Evolutionary conservation across 2,329 filamentous ascomycete genomes (phyloP).

Genomic region (Chrysoporthe deuterocubensis): DNA sequence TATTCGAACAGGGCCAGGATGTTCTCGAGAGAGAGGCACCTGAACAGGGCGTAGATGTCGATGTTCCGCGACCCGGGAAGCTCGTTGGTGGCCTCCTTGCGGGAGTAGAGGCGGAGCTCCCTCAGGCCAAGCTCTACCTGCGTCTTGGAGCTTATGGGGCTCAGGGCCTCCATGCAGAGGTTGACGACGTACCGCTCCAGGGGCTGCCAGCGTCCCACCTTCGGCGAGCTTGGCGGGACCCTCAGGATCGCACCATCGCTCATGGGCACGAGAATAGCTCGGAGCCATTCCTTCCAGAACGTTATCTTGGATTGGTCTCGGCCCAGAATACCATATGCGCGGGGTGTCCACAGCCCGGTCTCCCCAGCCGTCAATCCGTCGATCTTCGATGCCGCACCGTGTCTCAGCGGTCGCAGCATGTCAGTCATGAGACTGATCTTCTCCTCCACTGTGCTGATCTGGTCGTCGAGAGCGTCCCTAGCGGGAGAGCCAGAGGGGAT

Average conservation of each 20-base stretch:
- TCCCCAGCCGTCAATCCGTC: conserved; percentile 95
- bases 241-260: conserved; percentile 81
- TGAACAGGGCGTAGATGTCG: conserved; percentile 91
- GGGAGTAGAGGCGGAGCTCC: conserved; percentile 87
- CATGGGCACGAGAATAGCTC: conserved; percentile 94
- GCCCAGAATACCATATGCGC: conserved; percentile 91
- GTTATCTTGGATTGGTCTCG: conserved; percentile 80
- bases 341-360: conserved; percentile 92
- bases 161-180: conserved; percentile 91
- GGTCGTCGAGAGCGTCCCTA: conserved; percentile 84
- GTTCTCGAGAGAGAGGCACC: conserved; percentile 87
- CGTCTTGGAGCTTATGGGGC: conserved; percentile 89
- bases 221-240: conserved; percentile 86
- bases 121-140: conserved; percentile 91
- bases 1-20: conserved; percentile 93
- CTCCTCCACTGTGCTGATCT: conserved; percentile 95
- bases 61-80: conserved; percentile 88
- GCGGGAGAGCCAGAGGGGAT: conserved; percentile 79
- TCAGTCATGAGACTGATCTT: conserved; percentile 98
- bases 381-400: conserved; percentile 95
- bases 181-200: conserved; percentile 97
- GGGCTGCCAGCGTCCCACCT: conserved; percentile 92
- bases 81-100: conserved; percentile 92
- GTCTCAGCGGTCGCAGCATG: conserved; percentile 86
- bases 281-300: conserved; percentile 99